Conservation (phyloP, 345 rosid species). For the Kernera saxatilis region DNA sequence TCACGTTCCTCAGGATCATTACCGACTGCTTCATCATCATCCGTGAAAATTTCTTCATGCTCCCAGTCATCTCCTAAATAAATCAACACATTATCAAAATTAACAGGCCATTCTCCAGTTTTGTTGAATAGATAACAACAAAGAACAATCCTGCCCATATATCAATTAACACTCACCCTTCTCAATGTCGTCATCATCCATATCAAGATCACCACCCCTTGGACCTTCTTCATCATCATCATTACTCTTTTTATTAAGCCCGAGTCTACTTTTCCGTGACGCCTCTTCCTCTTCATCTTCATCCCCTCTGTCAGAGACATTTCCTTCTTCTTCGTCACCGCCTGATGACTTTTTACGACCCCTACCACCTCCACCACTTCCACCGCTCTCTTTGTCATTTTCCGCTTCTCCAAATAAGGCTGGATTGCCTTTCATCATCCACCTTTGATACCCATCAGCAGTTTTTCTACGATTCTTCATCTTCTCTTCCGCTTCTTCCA, state of each 20-base stretch:
- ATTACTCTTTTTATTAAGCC: slow-evolving; percentile 57
- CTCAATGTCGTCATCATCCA: slow-evolving; percentile 94
- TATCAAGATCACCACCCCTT: slow-evolving; percentile 85
- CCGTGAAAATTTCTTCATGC: slow-evolving; percentile 97
- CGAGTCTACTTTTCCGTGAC: slow-evolving; percentile 81
- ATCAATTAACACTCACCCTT: slow-evolving; percentile 47
- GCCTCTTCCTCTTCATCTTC: slow-evolving; percentile 95
- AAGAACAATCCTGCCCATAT: background rate
- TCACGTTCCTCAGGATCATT: slow-evolving; percentile 90
- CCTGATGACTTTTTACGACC: slow-evolving; percentile 68
- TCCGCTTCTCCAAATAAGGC: slow-evolving; percentile 94
- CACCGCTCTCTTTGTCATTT: slow-evolving; percentile 61
- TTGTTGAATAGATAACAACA: background rate
- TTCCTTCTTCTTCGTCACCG: slow-evolving; percentile 82
- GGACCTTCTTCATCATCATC: slow-evolving; percentile 95
- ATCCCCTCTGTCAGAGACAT: slow-evolving; percentile 77
- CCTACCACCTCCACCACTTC: slow-evolving; percentile 44
- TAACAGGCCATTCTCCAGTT: background rate
- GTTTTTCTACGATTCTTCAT: slow-evolving; percentile 92
- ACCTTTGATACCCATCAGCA: slow-evolving; percentile 94
- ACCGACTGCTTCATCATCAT: slow-evolving; percentile 97
- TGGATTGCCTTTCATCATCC: slow-evolving; percentile 99
- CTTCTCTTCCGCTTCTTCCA: slow-evolving; percentile 99
- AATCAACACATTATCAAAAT: background rate
- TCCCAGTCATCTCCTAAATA: slow-evolving; percentile 95